Conservation (phyloP, 2,329 filamentous ascomycete species). For the Exserohilum rostratum region DNA sequence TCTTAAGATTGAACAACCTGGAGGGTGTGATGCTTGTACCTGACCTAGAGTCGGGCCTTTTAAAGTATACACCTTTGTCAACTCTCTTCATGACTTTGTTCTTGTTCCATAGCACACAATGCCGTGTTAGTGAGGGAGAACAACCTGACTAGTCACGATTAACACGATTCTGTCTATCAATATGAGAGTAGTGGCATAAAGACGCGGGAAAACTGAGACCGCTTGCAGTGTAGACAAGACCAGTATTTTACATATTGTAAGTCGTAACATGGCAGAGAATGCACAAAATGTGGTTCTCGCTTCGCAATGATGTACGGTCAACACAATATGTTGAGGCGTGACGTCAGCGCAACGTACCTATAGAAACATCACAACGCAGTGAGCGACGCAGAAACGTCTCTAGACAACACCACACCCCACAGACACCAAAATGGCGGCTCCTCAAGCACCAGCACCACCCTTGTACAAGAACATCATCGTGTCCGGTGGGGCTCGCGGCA, state of each 20-base stretch:
- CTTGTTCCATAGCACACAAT: too few relatives aligned
- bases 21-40: too few relatives aligned
- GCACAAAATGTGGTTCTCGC: not conserved
- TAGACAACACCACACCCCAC: not conserved
- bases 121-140: too few relatives aligned
- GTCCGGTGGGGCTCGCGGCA: conserved; percentile 55
- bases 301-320: not conserved
- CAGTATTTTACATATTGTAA: not conserved
- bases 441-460: conserved; percentile 7
- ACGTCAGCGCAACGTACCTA: conserved; percentile 36
- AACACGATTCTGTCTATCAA: too few relatives aligned
- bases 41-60: too few relatives aligned
- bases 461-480: conserved; percentile 47
- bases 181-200: not conserved
- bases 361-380: conserved; percentile 7
- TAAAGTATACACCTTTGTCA: too few relatives aligned
- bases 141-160: too few relatives aligned
- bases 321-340: conserved; percentile 20
- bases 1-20: too few relatives aligned
- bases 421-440: conserved; percentile 9
- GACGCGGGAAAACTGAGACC: too few relatives aligned
- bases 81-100: too few relatives aligned
- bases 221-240: too few relatives aligned
- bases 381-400: conserved; percentile 1
- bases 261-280: not conserved